Percentiles rank a stretch among this genome's conserved stretches.
Conservation (phyloP, 139 green algal genomes). For the Chlamydomonas schloesseri region DNA sequence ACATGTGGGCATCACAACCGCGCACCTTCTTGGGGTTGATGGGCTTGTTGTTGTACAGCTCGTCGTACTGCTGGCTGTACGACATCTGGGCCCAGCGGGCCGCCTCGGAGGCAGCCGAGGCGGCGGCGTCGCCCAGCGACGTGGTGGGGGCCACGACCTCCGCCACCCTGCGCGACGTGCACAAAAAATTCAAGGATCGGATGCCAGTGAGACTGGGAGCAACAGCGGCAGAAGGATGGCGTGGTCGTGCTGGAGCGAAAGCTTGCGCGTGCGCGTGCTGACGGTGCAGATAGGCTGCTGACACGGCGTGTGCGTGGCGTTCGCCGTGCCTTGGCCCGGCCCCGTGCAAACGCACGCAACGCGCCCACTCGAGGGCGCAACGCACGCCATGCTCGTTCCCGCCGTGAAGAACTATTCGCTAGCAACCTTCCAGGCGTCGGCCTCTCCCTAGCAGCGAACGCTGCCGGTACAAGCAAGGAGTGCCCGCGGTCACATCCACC, state of each 20-base stretch:
- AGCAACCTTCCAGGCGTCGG: no score
- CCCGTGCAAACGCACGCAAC: no score
- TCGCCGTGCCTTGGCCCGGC: no score
- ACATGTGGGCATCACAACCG: no score
- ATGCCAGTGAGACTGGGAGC: background rate
- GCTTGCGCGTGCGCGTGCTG: background rate
- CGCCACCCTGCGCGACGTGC: slow-evolving; percentile 18
- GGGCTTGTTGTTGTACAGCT: slow-evolving; percentile 69
- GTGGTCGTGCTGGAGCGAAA: background rate
- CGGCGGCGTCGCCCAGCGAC: background rate
- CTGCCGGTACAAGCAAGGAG: no score
- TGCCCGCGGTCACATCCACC: no score
- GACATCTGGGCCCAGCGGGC: slow-evolving; percentile 52
- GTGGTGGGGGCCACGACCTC: background rate
- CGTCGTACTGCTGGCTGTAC: slow-evolving; percentile 88
- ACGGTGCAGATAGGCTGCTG: background rate
- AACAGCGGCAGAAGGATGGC: background rate
- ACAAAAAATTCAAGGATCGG: no score
- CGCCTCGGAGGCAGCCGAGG: background rate
- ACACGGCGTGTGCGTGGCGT: no score
- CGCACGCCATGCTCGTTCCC: no score
- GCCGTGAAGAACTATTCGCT: no score
- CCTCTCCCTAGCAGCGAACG: no score
- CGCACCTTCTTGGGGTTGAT: slow-evolving; percentile 70
- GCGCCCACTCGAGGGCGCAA: no score